Conservation (phyloP, 2,329 filamentous ascomycete genomes). For the Ambrosiella beaveri region DNA sequence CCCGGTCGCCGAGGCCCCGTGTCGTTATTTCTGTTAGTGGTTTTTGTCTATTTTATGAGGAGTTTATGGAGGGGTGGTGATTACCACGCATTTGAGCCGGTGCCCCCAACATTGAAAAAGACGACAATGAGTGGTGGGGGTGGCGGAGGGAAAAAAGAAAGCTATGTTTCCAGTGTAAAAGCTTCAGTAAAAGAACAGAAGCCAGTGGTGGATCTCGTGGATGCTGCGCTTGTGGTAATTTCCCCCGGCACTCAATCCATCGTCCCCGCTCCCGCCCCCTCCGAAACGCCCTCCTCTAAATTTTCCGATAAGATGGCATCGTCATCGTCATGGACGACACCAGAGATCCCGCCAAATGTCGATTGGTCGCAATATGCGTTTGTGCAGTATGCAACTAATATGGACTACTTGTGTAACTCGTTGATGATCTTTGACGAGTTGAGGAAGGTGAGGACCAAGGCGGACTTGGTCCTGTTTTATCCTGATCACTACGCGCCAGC, state of each 20-base stretch:
- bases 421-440: conserved; percentile 33
- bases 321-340: not conserved
- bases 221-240: not conserved
- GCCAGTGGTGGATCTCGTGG: not conserved
- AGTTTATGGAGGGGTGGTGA: not conserved
- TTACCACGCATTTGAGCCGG: conserved; percentile 1
- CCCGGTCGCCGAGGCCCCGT: not conserved
- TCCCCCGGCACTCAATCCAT: not conserved
- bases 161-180: not conserved
- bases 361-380: conserved; percentile 31
- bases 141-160: not conserved
- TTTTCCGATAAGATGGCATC: not conserved
- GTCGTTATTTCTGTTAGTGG: not conserved
- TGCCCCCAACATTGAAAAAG: not conserved
- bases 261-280: not conserved
- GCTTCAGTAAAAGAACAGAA: not conserved
- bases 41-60: not conserved
- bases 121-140: not conserved
- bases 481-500: conserved; percentile 21
- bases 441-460: conserved; percentile 24
- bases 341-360: conserved; percentile 14
- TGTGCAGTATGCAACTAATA: conserved; percentile 31
- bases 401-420: conserved; percentile 31
- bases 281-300: not conserved
- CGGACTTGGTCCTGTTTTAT: conserved; percentile 30